These are phyloP conservation scores for Tephrocybe sp. DNA, from an alignment of 768 basidiomycete species.

Conservation along the genomic window DNA sequence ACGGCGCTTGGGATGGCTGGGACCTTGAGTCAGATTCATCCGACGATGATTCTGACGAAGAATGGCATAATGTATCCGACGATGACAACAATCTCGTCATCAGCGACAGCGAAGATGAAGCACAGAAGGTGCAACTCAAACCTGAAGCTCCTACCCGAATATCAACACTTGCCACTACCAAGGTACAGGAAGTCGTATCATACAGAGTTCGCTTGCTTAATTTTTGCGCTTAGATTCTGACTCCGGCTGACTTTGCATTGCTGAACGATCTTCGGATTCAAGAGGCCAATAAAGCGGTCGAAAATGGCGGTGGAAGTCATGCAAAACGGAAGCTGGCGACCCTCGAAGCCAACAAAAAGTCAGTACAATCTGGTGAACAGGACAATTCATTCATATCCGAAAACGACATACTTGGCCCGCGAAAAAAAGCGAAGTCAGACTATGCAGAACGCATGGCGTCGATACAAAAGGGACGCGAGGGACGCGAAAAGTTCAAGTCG, in stretches of 20 bases:
- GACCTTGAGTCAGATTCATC: slow-evolving; percentile 75
- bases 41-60: slow-evolving; percentile 60
- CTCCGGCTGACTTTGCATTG: slow-evolving; percentile 93
- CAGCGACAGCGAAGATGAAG: slow-evolving; percentile 85
- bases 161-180: slow-evolving; percentile 78
- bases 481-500: slow-evolving; percentile 90
- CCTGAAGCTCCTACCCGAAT: slow-evolving; percentile 35
- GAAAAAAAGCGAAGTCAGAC: slow-evolving; percentile 90
- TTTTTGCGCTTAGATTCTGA: slow-evolving; percentile 72
- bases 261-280: slow-evolving; percentile 86
- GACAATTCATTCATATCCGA: slow-evolving; percentile 79
- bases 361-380: slow-evolving; percentile 41
- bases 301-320: slow-evolving; percentile 66
- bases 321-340: slow-evolving; percentile 89
- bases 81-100: slow-evolving; percentile 68
- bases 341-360: slow-evolving; percentile 73
- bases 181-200: slow-evolving; percentile 43
- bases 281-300: slow-evolving; percentile 70
- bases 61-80: slow-evolving; percentile 85
- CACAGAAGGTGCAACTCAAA: slow-evolving; percentile 49
- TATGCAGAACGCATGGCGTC: slow-evolving; percentile 94
- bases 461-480: slow-evolving; percentile 91
- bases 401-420: slow-evolving; percentile 88
- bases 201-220: slow-evolving; percentile 1
- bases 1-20: slow-evolving; percentile 86